phyloP scores from a whole-genome alignment of 1,284 basidiomycete genomes.

The Puccinia triticina region DNA sequence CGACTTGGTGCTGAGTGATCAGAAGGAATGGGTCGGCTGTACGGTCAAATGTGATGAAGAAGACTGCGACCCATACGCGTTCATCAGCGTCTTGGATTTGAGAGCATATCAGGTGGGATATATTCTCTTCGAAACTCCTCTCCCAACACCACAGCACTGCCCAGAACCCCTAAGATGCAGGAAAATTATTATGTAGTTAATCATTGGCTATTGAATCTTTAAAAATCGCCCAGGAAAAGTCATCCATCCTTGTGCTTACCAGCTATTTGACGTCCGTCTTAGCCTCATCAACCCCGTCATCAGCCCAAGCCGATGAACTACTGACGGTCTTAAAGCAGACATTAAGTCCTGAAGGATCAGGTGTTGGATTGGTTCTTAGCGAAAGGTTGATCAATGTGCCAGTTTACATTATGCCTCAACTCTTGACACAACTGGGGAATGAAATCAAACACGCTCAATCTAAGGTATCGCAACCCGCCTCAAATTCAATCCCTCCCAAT shows the following conservation, averaged over 20 bases:
- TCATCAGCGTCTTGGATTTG: conserved; percentile 47
- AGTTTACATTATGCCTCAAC: conserved; percentile 43
- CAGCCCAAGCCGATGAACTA: conserved; percentile 34
- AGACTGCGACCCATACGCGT: conserved; percentile 47
- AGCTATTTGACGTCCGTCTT: conserved; percentile 38
- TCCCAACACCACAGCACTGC: background rate
- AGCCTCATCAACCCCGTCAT: background rate
- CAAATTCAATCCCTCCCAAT: background rate
- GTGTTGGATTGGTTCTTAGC: conserved; percentile 37
- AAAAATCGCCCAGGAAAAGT: conserved; percentile 25
- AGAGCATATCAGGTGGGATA: conserved; percentile 36
- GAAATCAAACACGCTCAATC: conserved; percentile 51
- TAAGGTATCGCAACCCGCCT: background rate
- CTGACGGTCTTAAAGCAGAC: background rate
- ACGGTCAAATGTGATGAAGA: conserved; percentile 50
- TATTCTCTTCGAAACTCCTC: background rate
- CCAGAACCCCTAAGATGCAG: background rate
- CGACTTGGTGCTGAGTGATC: conserved; percentile 35
- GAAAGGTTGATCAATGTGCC: conserved; percentile 50
- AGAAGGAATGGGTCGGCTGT: conserved; percentile 51
- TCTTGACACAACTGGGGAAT: conserved; percentile 30
- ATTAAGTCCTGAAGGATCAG: conserved; percentile 30
- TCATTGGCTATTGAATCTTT: background rate
- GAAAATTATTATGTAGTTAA: conserved; percentile 11
- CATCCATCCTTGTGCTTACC: conserved; percentile 35